Percentiles rank a stretch among this genome's conserved stretches.
Conservation (phyloP, 2,329 filamentous ascomycete genomes). For the Hypoxylon sp. region DNA sequence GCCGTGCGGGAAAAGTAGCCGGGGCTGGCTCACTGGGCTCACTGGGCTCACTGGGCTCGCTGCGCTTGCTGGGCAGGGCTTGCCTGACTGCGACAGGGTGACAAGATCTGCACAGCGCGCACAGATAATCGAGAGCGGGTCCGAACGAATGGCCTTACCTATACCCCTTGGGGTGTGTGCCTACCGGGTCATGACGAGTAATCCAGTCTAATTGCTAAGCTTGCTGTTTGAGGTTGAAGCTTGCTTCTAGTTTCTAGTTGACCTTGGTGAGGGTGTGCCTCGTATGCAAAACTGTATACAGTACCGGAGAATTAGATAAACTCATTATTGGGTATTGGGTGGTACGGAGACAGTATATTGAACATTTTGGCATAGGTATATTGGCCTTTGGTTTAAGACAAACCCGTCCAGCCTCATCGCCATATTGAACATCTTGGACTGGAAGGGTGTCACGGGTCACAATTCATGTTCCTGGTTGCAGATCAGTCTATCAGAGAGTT, state of each 20-base stretch:
- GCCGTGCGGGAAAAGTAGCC: constrained; percentile 44
- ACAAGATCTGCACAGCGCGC: constrained; percentile 49
- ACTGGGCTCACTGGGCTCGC: constrained; percentile 31
- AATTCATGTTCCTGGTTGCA: constrained; percentile 33
- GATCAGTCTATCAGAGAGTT: constrained; percentile 29
- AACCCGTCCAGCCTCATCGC: constrained; percentile 35
- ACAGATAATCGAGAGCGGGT: constrained; percentile 45
- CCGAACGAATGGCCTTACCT: constrained; percentile 33
- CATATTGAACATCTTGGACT: constrained; percentile 21
- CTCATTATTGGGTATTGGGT: constrained; percentile 38
- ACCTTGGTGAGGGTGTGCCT: constrained; percentile 35
- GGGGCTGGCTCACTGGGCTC: constrained; percentile 19
- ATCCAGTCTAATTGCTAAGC: constrained; percentile 22
- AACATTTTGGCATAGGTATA: constrained; percentile 39
- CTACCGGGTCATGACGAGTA: constrained; percentile 32
- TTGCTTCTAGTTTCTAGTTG: constrained; percentile 9
- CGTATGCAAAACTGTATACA: constrained; percentile 5
- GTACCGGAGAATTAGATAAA: constrained; percentile 25
- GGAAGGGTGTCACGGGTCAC: constrained; percentile 35
- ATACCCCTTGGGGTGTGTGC: constrained; percentile 40
- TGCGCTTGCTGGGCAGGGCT: constrained; percentile 41
- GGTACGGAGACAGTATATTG: constrained; percentile 23
- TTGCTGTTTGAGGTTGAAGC: constrained; percentile 6
- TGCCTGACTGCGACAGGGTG: constrained; percentile 45
- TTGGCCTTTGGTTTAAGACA: constrained; percentile 40